Evolutionary conservation across 2,329 filamentous ascomycete genomes (phyloP), one percentile per base, ranked within the genome.

Genomic region (Parastagonospora avenae): DNA sequence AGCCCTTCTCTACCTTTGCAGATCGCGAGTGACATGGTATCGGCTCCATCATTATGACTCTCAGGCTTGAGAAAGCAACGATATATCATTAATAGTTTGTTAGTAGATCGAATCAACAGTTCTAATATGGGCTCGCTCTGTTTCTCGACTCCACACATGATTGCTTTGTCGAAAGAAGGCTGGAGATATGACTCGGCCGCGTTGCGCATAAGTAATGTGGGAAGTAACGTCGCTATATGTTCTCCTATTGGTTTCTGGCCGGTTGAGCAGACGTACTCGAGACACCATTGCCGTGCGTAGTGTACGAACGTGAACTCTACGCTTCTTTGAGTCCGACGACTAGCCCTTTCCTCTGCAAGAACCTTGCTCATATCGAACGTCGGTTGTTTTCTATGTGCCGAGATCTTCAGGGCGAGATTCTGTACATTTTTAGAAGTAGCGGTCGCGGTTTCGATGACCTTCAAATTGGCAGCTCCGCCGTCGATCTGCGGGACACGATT

Each of bases 391-490:
- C 50, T 56, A 11, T 37, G 36, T 9, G 24, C 41, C 6, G 57
- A 16, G 7, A 59, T 29, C 14, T 48, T 56, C 31, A 56, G 15
- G 7, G 56, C 50, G 11, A 59, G 29, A 30, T 27, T 30, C 19
- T 46, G 48, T 19, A 39, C 38, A 44, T 24, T 46, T 12, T 28
- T 52, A 15, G 57, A 42, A 37, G 52, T 43, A 6, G 15, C 46
- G 11, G 35, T 45, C 31, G 49, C 48, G n/a, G 51, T 8, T 8
- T 36, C 33, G 6, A 62, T 40, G 16, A 62, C 32, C 6, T 12
- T 52, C 36, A 50, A 44, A 44, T 54, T 52, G 19, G 48, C 44
- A 30, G 52, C 51, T 30, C 44, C 35, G 15, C 37, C 40, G n/a
- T 35, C 38, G 2, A 60, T 37, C 30, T 16, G 33, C 12, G 31